Base-by-base conservation (phyloP, 306 rosid genomes). In the Geum urbanum region DNA sequence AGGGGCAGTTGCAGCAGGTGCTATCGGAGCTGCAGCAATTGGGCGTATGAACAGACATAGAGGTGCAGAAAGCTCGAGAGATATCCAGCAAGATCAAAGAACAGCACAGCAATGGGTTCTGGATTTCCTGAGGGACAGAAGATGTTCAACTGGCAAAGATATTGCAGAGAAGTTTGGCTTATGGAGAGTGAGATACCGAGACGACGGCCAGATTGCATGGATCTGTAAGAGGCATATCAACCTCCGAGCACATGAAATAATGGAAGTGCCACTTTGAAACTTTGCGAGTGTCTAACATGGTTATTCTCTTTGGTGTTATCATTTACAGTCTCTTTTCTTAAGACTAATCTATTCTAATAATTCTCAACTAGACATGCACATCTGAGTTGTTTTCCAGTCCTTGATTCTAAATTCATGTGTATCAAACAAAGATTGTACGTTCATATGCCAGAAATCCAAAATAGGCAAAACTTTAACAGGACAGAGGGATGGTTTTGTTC, bases 121-220 rank as follows among this genome's bases (percentile, higher is more conserved):
- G 73, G 99, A 95, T 86, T 95, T 91, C 86, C 76, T 95, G 19
- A 87, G 97, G 73, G 96, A 95, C 22, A 76, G 90, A 63, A 73
- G 80, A 46, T 89, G 97, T 80, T 89, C 97, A 71, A 77, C 86
- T 6, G 96, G 99, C 71, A 91, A 91, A 74, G 97, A 95, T 54
- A 91, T 89, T 63, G 95, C 95, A 24, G 99, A 95, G 77, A 95
- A 91, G 80, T 95, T 95, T 50, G 97, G 96, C 41, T 78, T 95
- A 44, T 95, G 94, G 89, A 78, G 97, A 74, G 95, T 95, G 76
- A 79, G 97, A 77, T 95, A 95, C 63, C 81, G 85, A 63, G 97
- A 91, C 45, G 88, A 75, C 49, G 97, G 99, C 22, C 89, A 87
- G 72, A 82, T 91, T 74, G 91, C 97, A 43, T 91, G 99, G 99